Conservation (phyloP, 1,284 basidiomycete species). For the Cystobasidium slooffiae region DNA sequence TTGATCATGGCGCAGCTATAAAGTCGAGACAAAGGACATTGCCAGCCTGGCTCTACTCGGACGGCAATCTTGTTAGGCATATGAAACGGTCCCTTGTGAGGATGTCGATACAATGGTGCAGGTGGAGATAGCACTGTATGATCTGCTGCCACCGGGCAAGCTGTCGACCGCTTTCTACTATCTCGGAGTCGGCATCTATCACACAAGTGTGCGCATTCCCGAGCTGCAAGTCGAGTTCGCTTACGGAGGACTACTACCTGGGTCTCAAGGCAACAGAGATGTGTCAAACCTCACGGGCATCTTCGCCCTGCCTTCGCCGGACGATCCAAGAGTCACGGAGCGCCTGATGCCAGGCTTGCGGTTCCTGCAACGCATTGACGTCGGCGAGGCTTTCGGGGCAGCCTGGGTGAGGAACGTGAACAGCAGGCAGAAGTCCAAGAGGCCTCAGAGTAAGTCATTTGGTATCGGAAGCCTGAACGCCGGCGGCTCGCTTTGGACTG, state of each 20-base stretch:
- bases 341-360: constrained; percentile 36
- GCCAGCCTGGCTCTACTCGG: too few relatives aligned
- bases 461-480: too few relatives aligned
- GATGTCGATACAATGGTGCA: constrained; percentile 10
- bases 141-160: constrained; percentile 38
- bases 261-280: background rate
- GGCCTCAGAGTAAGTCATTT: constrained; percentile 1
- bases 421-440: background rate
- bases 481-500: too few relatives aligned
- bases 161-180: constrained; percentile 33
- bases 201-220: constrained; percentile 40
- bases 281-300: constrained; percentile 16
- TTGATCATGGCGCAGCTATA: too few relatives aligned
- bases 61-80: background rate
- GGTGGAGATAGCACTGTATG: constrained; percentile 39
- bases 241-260: constrained; percentile 32
- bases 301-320: constrained; percentile 39
- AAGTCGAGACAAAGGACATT: too few relatives aligned
- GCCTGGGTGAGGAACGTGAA: constrained; percentile 9
- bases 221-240: constrained; percentile 42
- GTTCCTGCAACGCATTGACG: constrained; percentile 28
- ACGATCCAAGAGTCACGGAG: constrained; percentile 23
- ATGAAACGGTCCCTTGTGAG: background rate
- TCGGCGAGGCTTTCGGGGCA: constrained; percentile 16
- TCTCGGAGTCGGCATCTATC: constrained; percentile 38